phyloP scores from a whole-genome alignment of 179 eudicot genomes.

The Actinidia polygama region DNA sequence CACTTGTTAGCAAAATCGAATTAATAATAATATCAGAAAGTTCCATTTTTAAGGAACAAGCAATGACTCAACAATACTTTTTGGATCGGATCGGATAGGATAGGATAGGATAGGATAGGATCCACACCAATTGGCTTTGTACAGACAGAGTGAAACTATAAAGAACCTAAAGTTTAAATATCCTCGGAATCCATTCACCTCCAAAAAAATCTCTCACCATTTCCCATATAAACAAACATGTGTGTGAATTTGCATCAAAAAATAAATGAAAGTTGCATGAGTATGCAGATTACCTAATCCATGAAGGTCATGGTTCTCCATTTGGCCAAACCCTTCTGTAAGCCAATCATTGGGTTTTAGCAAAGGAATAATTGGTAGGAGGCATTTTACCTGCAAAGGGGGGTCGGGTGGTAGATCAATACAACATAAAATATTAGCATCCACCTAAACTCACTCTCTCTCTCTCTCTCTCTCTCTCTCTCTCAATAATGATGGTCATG shows the following conservation, averaged over 20 bases:
- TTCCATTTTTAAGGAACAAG: conserved; percentile 5
- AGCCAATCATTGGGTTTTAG: conserved; percentile 27
- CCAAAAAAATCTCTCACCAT: not conserved
- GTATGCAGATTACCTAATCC: too few species aligned
- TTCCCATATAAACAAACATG: conserved; percentile 7
- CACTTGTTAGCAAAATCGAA: too few species aligned
- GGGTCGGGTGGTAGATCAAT: conserved; percentile 26
- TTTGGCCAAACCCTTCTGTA: too few species aligned
- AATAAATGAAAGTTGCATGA: too few species aligned
- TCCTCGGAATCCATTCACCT: not conserved
- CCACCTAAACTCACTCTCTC: conserved; percentile 16
- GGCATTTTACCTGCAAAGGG: conserved; percentile 29
- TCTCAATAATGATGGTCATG: conserved; percentile 18
- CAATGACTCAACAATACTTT: conserved; percentile 1
- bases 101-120: not conserved
- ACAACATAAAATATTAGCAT: conserved; percentile 22
- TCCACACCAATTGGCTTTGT: conserved; percentile 10
- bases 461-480: not conserved
- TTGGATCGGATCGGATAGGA: not conserved
- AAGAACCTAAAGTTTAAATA: conserved; percentile 11
- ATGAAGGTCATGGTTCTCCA: too few species aligned
- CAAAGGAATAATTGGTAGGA: conserved; percentile 27
- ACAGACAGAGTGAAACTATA: not conserved
- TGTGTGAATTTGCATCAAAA: too few species aligned
- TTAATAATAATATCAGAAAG: too few species aligned